Conservation (phyloP, 805 yeast species). For the Wickerhamiella nectarea region DNA sequence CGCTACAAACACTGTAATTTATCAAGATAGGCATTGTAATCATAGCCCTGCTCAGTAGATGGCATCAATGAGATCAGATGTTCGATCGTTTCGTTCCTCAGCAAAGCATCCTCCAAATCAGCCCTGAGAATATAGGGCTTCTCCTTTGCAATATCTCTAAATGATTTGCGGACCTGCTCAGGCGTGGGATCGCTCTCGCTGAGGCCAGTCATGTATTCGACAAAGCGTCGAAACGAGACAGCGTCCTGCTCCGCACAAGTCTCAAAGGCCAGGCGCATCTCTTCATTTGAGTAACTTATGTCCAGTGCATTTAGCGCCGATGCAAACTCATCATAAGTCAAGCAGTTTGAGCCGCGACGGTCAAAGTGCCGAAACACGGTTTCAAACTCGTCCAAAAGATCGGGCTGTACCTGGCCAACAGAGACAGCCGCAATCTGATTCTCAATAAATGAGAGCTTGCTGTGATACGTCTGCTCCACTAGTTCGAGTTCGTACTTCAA, state of each 20-base stretch:
- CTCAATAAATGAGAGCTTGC: conserved; percentile 32
- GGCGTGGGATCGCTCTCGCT: conserved; percentile 30
- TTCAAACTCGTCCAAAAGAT: conserved; percentile 32
- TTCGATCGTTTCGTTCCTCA: conserved; percentile 25
- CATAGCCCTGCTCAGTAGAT: conserved; percentile 10
- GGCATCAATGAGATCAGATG: conserved; percentile 24
- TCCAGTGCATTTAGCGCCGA: conserved; percentile 33
- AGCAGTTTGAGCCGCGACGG: conserved; percentile 21
- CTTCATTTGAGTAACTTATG: conserved; percentile 26
- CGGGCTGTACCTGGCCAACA: conserved; percentile 26
- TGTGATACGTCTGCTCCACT: conserved; percentile 28
- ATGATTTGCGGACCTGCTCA: conserved; percentile 29
- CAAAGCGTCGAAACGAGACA: conserved; percentile 25
- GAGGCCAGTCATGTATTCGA: conserved; percentile 28
- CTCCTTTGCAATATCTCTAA: conserved; percentile 31
- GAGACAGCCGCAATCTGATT: conserved; percentile 29
- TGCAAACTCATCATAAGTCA: conserved; percentile 32
- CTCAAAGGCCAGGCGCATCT: conserved; percentile 28
- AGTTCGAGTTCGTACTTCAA: conserved; percentile 29
- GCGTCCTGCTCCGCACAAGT: conserved; percentile 20
- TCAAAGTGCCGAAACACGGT: conserved; percentile 33
- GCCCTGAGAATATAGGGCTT: conserved; percentile 28
- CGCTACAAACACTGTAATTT: background rate
- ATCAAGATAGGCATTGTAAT: conserved; percentile 6
- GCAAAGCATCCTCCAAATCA: conserved; percentile 29